A percentile compares a stretch with the other conserved stretches of the same genome.
Conservation (phyloP, 2,329 filamentous ascomycete genomes). For the Arachnopeziza araneosa region DNA sequence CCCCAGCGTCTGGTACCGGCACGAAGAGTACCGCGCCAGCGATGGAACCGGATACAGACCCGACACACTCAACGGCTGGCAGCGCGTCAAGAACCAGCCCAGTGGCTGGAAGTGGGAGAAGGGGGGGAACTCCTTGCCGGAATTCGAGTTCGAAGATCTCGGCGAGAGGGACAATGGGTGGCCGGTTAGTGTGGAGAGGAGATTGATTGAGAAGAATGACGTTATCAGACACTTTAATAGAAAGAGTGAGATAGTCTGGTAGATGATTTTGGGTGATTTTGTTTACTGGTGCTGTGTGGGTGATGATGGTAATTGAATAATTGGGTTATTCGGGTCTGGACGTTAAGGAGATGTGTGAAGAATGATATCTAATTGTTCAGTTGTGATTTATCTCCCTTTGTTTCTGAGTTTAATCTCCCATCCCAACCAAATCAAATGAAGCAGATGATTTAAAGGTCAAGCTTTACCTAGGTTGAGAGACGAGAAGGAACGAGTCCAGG, state of each 20-base stretch:
- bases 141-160: not conserved
- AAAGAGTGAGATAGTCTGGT: not conserved
- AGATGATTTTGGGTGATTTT: too few species aligned
- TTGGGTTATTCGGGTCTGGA: too few species aligned
- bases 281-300: too few species aligned
- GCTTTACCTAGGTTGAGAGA: too few species aligned
- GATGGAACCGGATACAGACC: not conserved
- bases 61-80: not conserved
- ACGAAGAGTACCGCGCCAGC: not conserved
- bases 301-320: too few species aligned
- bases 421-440: too few species aligned
- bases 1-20: not conserved
- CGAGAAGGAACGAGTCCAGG: too few species aligned
- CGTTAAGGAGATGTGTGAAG: too few species aligned
- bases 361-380: too few species aligned
- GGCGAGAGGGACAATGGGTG: not conserved
- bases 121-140: not conserved
- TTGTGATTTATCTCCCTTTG: too few species aligned
- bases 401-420: too few species aligned
- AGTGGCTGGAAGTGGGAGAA: not conserved
- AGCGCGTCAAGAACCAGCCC: not conserved
- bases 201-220: not conserved
- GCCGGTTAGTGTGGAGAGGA: not conserved
- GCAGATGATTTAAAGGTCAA: too few species aligned
- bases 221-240: not conserved